Evolutionary conservation across 225 moss, liverwort and hornwort genomes (phyloP).

Genomic region (Polytrichum commune): DNA sequence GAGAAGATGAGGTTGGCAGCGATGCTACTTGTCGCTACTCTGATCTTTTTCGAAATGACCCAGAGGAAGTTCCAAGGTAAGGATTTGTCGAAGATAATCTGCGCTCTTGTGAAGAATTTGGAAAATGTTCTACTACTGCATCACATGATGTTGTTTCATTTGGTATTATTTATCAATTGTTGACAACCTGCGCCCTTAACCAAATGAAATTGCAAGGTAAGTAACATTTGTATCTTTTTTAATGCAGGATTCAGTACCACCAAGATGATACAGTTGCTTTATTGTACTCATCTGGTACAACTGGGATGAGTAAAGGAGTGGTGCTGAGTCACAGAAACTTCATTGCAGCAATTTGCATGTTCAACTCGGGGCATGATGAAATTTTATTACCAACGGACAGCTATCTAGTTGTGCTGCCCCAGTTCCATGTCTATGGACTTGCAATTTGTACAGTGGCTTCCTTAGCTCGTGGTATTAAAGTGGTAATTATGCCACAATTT

Average conservation of each 20-base stretch:
- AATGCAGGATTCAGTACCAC: slow-evolving; percentile 22
- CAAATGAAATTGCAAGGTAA: too few species aligned
- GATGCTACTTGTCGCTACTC: slow-evolving; percentile 32
- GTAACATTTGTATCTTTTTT: neutral
- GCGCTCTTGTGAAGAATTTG: too few species aligned
- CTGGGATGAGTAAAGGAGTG: slow-evolving; percentile 55
- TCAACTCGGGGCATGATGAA: slow-evolving; percentile 42
- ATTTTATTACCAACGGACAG: slow-evolving; percentile 17
- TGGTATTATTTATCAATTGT: too few species aligned
- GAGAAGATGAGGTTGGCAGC: slow-evolving; percentile 31
- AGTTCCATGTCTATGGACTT: slow-evolving; percentile 59
- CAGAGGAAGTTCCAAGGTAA: slow-evolving; percentile 34
- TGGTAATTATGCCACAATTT: slow-evolving; percentile 44
- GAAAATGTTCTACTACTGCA: too few species aligned
- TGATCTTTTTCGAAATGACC: slow-evolving; percentile 36
- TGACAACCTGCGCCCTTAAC: too few species aligned
- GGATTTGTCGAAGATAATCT: too few species aligned
- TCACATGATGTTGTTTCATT: too few species aligned
- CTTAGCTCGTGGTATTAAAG: slow-evolving; percentile 31
- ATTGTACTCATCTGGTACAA: slow-evolving; percentile 61
- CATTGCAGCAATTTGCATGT: slow-evolving; percentile 40
- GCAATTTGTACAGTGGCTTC: slow-evolving; percentile 40
- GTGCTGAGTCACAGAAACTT: slow-evolving; percentile 49
- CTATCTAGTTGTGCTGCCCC: slow-evolving; percentile 36
- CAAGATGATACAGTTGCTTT: slow-evolving; percentile 48